Evolutionary conservation across 2,329 filamentous ascomycete genomes (phyloP).

Genomic region (Sclerotiophoma versabilis): DNA sequence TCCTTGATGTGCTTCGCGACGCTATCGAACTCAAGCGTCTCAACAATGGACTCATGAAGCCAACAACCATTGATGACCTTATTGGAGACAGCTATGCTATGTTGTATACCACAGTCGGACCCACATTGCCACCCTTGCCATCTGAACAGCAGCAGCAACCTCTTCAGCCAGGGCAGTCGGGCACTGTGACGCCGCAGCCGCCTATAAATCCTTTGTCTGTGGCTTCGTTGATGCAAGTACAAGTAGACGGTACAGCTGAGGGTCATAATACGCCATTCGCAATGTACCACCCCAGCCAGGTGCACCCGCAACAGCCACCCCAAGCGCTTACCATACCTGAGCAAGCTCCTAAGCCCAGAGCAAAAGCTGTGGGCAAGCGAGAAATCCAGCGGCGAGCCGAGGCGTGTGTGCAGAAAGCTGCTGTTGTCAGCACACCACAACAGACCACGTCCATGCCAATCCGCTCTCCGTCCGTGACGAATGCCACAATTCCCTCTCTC

Average conservation of each 20-base stretch:
- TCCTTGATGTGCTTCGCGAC: constrained; percentile 70
- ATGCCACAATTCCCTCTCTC: constrained; percentile 26
- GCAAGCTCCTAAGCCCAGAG: constrained; percentile 45
- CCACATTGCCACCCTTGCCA: constrained; percentile 60
- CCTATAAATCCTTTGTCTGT: constrained; percentile 34
- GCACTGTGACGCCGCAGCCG: constrained; percentile 9
- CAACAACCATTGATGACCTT: constrained; percentile 86
- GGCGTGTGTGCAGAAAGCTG: constrained; percentile 57
- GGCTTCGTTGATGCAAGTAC: constrained; percentile 43
- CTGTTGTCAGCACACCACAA: constrained; percentile 38
- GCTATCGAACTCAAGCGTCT: constrained; percentile 76
- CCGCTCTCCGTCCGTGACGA: constrained; percentile 37
- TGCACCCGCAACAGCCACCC: constrained; percentile 23
- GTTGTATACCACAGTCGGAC: constrained; percentile 73
- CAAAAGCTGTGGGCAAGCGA: constrained; percentile 65
- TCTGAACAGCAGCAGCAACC: constrained; percentile 48
- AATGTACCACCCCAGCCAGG: constrained; percentile 36
- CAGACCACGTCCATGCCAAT: constrained; percentile 43
- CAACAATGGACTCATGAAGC: constrained; percentile 88
- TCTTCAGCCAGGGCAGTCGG: constrained; percentile 11
- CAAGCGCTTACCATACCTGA: constrained; percentile 30
- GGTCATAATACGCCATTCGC: constrained; percentile 32
- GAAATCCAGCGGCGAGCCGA: constrained; percentile 68
- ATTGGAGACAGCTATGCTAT: constrained; percentile 87
- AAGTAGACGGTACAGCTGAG: constrained; percentile 38